Evolutionary conservation across 495 filamentous ascomycete genomes (phyloP).

Genomic region (Neurospora pannonica): DNA sequence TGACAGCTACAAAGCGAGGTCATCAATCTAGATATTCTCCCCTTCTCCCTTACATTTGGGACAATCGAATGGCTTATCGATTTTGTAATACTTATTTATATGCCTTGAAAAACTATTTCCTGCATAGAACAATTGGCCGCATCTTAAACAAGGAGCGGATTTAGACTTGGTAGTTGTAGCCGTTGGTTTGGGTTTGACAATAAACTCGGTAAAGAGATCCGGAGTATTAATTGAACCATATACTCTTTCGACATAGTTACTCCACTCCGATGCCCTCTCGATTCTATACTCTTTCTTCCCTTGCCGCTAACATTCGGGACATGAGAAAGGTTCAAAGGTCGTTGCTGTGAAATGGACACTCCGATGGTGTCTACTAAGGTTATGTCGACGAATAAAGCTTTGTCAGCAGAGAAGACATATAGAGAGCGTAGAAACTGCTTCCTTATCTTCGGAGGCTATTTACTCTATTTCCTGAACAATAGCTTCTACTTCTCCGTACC

Average conservation of each 20-base stretch:
- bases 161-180: neutral
- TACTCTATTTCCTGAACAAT: neutral
- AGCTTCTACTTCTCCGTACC: neutral
- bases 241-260: neutral
- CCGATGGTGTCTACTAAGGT: neutral
- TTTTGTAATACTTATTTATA: neutral
- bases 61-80: neutral
- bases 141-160: neutral
- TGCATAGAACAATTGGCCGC: neutral
- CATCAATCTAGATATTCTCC: neutral
- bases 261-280: neutral
- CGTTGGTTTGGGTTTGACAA: neutral
- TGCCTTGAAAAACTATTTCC: neutral
- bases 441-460: neutral
- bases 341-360: neutral
- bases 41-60: neutral
- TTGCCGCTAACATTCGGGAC: neutral
- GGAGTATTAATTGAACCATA: neutral
- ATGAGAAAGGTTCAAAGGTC: neutral
- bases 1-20: neutral
- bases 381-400: neutral
- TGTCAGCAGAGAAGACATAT: neutral
- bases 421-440: neutral
- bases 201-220: neutral
- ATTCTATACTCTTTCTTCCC: neutral